phyloP scores from a whole-genome alignment of 2,329 filamentous ascomycete genomes.

The Penicillium freii region DNA sequence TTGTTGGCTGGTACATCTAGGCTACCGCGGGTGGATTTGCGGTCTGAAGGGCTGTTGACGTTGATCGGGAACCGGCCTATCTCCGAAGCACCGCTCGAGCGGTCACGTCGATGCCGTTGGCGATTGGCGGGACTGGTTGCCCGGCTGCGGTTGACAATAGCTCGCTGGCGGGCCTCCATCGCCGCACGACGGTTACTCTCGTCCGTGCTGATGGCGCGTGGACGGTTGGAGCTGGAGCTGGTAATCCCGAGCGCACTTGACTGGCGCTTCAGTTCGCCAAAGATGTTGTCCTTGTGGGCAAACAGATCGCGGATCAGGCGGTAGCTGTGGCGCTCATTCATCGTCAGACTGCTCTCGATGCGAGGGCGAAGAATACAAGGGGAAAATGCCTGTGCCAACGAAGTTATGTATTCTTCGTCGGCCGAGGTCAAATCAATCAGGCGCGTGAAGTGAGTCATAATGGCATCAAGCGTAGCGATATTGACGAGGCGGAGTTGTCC shows the following conservation, averaged over 20 bases:
- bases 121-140: slow-evolving; percentile 64
- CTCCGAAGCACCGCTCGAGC: slow-evolving; percentile 65
- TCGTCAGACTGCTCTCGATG: slow-evolving; percentile 81
- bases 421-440: slow-evolving; percentile 95
- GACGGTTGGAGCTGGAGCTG: slow-evolving; percentile 56
- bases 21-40: slow-evolving; percentile 58
- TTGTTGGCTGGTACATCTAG: slow-evolving; percentile 75
- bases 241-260: slow-evolving; percentile 48
- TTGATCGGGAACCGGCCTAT: slow-evolving; percentile 86
- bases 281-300: slow-evolving; percentile 90
- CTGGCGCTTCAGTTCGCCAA: slow-evolving; percentile 85
- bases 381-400: slow-evolving; percentile 71
- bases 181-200: slow-evolving; percentile 92
- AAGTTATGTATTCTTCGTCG: slow-evolving; percentile 77
- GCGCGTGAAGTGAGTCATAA: slow-evolving; percentile 97
- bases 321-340: slow-evolving; percentile 92
- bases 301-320: slow-evolving; percentile 90
- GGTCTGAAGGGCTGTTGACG: slow-evolving; percentile 59
- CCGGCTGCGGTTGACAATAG: slow-evolving; percentile 68
- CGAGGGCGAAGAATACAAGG: slow-evolving; percentile 87
- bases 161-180: slow-evolving; percentile 88
- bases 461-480: slow-evolving; percentile 96
- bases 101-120: slow-evolving; percentile 69
- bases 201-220: slow-evolving; percentile 87
- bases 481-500: slow-evolving; percentile 93